Evolutionary conservation across 2,329 filamentous ascomycete genomes (phyloP), one percentile per base, ranked within the genome.

Genomic region (Penicillium sp.): DNA sequence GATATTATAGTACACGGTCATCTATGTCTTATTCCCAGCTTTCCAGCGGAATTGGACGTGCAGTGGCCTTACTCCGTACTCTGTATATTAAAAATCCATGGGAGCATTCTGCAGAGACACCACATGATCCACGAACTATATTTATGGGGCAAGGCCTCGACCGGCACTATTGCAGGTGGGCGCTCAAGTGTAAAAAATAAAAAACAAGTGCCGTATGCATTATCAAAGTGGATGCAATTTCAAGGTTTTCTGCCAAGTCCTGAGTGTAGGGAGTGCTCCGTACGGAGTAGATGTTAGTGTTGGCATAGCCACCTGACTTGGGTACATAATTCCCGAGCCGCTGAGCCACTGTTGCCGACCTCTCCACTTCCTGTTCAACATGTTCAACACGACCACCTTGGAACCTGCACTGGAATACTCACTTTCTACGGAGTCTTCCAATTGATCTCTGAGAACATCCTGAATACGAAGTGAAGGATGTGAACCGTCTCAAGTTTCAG

Each of bases 401-500:
- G 18, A 18, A n/a, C n/a, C 31, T 14, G 9, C 9, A 10, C 31
- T 18, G 18, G 18, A 18, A 34, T 13, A 13, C 18, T 41, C 14
- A n/a, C 14, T 5, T 16, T 8, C 14, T 38, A 16, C 16, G 13
- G 13, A n/a, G 11, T n/a, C 7, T 13, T n/a, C 38, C 18, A n/a
- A 10, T 40, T 21, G 38, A 18, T 16, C 38, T 18, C 38, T 27
- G 24, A 27, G 24, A 27, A 27, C 24, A 27, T 27, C n/a, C 24
- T 4, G 14, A 32, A 13, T 29, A 31, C 24, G 11, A 13, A 10
- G 7, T 18, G 24, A 27, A 9, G 21, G 10, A 32, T 39, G 34
- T 18, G 27, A 47, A 39, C 24, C 32, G 29, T 22, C 5, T 31
- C 43, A 40, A 40, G 49, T 56, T 45, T 56, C 56, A 57, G 41